Conservation (phyloP, 306 rosid species). For the Luffa aegyptiaca region DNA sequence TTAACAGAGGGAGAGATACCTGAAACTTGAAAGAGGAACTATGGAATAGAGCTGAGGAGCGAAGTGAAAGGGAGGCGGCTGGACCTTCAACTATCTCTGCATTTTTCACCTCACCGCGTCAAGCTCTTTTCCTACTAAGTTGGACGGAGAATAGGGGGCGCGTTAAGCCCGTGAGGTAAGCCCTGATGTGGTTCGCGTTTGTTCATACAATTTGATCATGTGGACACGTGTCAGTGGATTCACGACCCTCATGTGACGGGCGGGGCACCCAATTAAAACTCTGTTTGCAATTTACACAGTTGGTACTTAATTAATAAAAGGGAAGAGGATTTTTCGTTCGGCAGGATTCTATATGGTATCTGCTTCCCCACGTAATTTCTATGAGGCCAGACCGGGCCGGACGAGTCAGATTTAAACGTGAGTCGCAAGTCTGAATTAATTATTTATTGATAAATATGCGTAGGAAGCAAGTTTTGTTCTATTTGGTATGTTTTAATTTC, state of each 20-base stretch:
- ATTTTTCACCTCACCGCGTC: not conserved
- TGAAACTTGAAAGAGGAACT: not conserved
- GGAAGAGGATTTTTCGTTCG: not conserved
- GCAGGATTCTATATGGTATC: not conserved
- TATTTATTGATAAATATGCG: not conserved
- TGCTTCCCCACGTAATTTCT: not conserved
- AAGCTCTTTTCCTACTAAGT: not conserved
- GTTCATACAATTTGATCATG: not conserved
- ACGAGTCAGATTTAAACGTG: not conserved
- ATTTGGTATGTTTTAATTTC: not conserved
- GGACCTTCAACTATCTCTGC: not conserved
- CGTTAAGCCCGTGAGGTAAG: not conserved
- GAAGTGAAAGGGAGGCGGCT: conserved; percentile 6
- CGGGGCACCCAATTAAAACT: not conserved
- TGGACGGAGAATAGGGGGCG: not conserved
- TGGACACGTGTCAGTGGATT: not conserved
- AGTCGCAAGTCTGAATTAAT: not conserved
- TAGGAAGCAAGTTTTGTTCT: not conserved
- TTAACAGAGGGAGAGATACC: not conserved
- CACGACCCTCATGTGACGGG: not conserved
- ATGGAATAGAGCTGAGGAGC: not conserved
- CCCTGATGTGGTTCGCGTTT: conserved; percentile 1
- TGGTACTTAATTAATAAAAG: not conserved
- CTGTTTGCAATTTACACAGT: not conserved
- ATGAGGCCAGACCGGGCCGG: not conserved